Conservation (phyloP, 257 asterid genomes). For the Ballota nigra region DNA sequence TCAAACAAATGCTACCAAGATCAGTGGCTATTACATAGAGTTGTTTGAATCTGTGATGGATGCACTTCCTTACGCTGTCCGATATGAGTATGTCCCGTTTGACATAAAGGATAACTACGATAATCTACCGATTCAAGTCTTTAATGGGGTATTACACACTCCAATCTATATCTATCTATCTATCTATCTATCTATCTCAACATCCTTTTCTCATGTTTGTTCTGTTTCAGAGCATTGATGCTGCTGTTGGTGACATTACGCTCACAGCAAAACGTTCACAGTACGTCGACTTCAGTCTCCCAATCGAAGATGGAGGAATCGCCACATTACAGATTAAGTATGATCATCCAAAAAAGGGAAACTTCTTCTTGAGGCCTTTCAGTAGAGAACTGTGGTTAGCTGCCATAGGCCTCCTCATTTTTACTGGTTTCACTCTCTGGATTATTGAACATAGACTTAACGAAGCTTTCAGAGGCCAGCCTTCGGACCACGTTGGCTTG, state of each 20-base stretch:
- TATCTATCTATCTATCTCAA: no score
- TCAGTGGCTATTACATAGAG: slow-evolving; percentile 34
- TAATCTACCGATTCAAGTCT: slow-evolving; percentile 12
- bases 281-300: slow-evolving; percentile 43
- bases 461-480: slow-evolving; percentile 40
- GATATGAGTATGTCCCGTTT: slow-evolving; percentile 30
- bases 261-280: slow-evolving; percentile 31
- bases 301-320: slow-evolving; percentile 38
- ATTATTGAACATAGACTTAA: slow-evolving; percentile 43
- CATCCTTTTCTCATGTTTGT: neutral
- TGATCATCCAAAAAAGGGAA: slow-evolving; percentile 17
- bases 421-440: slow-evolving; percentile 41
- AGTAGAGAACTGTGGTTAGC: slow-evolving; percentile 34
- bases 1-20: slow-evolving; percentile 19
- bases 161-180: neutral
- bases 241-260: slow-evolving; percentile 45
- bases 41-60: slow-evolving; percentile 38
- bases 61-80: slow-evolving; percentile 35
- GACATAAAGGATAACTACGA: slow-evolving; percentile 5
- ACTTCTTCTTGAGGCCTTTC: slow-evolving; percentile 39
- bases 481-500: slow-evolving; percentile 40
- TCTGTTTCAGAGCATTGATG: slow-evolving; percentile 27
- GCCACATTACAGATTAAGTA: slow-evolving; percentile 18
- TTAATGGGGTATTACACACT: slow-evolving; percentile 11
- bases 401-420: slow-evolving; percentile 29